Conservation (phyloP, 371 early-diverging fungal genomes). For the Syncephalastrum racemosum region DNA sequence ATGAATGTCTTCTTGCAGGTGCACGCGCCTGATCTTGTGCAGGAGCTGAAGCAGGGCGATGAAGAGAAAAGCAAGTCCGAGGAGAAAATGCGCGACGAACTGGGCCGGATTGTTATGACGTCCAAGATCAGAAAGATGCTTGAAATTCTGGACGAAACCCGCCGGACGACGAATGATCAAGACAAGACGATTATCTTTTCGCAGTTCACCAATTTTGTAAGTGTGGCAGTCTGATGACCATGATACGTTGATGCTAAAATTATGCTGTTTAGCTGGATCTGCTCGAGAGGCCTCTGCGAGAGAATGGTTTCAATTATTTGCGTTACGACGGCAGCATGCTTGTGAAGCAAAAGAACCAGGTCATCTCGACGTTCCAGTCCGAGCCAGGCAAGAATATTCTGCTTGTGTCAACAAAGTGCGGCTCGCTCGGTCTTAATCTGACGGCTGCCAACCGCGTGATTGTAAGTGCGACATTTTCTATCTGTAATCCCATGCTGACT, state of each 20-base stretch:
- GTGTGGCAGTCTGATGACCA: neutral
- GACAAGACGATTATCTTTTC: constrained; percentile 84
- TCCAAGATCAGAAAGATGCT: constrained; percentile 57
- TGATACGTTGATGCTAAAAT: neutral
- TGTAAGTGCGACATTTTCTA: neutral
- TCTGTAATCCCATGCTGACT: neutral
- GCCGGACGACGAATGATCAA: constrained; percentile 18
- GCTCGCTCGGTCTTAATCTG: constrained; percentile 67
- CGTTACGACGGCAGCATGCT: constrained; percentile 55
- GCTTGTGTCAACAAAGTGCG: constrained; percentile 64
- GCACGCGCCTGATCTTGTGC: constrained; percentile 26
- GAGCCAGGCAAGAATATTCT: constrained; percentile 55
- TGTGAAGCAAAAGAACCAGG: constrained; percentile 33
- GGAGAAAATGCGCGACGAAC: neutral
- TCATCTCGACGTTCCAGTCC: constrained; percentile 43
- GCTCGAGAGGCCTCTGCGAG: constrained; percentile 61
- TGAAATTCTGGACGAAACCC: constrained; percentile 39
- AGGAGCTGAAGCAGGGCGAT: constrained; percentile 8
- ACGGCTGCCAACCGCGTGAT: constrained; percentile 16
- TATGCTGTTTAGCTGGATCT: constrained; percentile 50
- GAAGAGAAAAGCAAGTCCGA: constrained; percentile 10
- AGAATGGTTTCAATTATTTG: constrained; percentile 29
- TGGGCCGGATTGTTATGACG: constrained; percentile 25
- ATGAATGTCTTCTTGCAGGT: constrained; percentile 30
- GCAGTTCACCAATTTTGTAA: constrained; percentile 59